Base-by-base conservation (phyloP, 495 filamentous ascomycete species). In the Aspergillus heteromorphus region DNA sequence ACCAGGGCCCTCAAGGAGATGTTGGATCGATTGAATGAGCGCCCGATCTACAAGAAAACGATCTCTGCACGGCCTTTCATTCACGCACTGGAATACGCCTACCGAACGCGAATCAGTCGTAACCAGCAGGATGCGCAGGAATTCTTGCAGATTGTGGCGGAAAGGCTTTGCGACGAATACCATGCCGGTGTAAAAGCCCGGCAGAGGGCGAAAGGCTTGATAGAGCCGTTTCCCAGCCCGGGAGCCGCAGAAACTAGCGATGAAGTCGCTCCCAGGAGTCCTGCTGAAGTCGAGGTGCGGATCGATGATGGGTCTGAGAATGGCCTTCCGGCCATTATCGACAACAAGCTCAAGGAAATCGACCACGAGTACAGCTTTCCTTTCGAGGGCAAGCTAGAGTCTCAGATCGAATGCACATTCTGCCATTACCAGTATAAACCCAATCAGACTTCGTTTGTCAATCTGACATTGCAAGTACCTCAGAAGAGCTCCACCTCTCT, bases 81-180 rank as follows among this genome's bases (percentile, higher is more conserved):
- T 16, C 68, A 78, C 50, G 83, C 84, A 0, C 72, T 99, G 21
- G 93, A 99, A 71, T 76, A 77, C 34, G 91, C 92, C 4, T 99
- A 96, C 65, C 80, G 84, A 25, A 90, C 92, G 55, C 84, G 87
- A 40, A 92, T 99, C 63, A 96, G 87, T 62, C 86, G 93, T 43
- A 86, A 89, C 54, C 95, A 99, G 66, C 95, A 99, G 69, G 93
- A 99, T 73, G 93, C 93, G n/a, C 93, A 99, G 64, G 93, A 99
- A 66, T 95, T 99, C 54, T 62, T 99, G 50, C 93, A 99, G 69
- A 82, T 97, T 45, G 86, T 99, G 17, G 85, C 89, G 4, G 95
- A 99, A 71, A 80, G 92, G 41, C 77, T 99, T 30, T 88, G 86
- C 41, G 92, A 97, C 61, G 93, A 99, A 69, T 92, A 97, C 61